A percentile compares a stretch with the other conserved stretches of the same genome.
These are phyloP conservation scores for Cystobasidiopsis lactophilus DNA, from an alignment of 768 basidiomycete genomes.

Conservation along the genomic window DNA sequence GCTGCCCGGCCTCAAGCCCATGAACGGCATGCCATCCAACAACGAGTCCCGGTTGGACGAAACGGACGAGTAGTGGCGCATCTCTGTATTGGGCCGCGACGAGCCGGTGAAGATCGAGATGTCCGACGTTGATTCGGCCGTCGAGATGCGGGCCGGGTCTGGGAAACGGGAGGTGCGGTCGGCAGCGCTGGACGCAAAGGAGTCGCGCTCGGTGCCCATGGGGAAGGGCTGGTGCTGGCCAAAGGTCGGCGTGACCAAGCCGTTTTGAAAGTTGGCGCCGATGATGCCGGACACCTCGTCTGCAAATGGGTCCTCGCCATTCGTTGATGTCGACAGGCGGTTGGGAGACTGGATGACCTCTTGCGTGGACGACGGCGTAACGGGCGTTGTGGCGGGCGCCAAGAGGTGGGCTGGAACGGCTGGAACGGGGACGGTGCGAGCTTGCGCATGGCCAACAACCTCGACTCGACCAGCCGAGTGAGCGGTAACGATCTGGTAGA, in stretches of 20 bases:
- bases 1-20: neutral
- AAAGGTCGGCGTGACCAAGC: constrained; percentile 5
- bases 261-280: neutral
- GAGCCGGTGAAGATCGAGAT: constrained; percentile 8
- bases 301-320: constrained; percentile 9
- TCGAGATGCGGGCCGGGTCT: neutral
- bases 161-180: neutral
- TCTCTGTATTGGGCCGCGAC: neutral
- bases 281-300: constrained; percentile 6
- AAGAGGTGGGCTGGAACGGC: neutral
- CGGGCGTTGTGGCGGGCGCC: neutral
- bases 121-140: neutral
- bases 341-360: neutral
- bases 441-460: neutral
- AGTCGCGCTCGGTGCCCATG: too few species aligned
- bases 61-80: neutral
- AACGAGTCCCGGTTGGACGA: constrained; percentile 7
- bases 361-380: neutral
- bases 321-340: neutral
- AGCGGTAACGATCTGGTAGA: neutral
- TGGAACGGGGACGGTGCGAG: neutral
- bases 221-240: neutral
- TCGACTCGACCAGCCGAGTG: neutral
- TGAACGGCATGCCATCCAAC: constrained; percentile 15
- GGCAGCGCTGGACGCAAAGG: neutral